These are phyloP conservation scores for Bisporella sp. DNA, from an alignment of 2,329 filamentous ascomycete species.

Conservation along the genomic window DNA sequence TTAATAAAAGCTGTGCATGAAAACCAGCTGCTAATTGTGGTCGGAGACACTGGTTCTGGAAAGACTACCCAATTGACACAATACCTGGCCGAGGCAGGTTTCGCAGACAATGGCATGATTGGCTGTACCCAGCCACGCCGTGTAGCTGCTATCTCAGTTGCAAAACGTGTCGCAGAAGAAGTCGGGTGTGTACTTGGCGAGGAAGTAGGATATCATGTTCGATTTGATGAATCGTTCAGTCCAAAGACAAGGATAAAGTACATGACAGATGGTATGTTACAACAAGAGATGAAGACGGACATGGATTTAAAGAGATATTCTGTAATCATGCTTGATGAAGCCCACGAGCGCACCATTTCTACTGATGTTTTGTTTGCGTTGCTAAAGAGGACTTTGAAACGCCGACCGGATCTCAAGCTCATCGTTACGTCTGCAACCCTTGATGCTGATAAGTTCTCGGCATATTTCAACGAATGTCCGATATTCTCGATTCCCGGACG, in stretches of 20 bases:
- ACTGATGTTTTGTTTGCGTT: constrained; percentile 94
- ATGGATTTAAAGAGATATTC: constrained; percentile 78
- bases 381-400: constrained; percentile 85
- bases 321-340: constrained; percentile 93
- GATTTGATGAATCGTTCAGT: constrained; percentile 91
- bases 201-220: constrained; percentile 94
- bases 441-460: constrained; percentile 94
- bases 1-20: constrained; percentile 79
- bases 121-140: constrained; percentile 95
- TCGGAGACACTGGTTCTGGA: constrained; percentile 93
- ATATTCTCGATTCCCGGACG: constrained; percentile 95
- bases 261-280: constrained; percentile 96
- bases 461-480: constrained; percentile 91
- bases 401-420: constrained; percentile 80
- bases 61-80: constrained; percentile 97
- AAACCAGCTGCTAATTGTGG: constrained; percentile 91
- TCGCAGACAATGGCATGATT: constrained; percentile 79
- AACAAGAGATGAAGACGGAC: constrained; percentile 84
- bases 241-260: constrained; percentile 93
- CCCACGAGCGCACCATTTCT: constrained; percentile 92
- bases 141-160: constrained; percentile 96
- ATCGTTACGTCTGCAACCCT: constrained; percentile 96
- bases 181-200: constrained; percentile 85
- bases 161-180: constrained; percentile 93
- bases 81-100: constrained; percentile 88